Conservation (phyloP, 345 rosid genomes). For the Salix koriyanagi region DNA sequence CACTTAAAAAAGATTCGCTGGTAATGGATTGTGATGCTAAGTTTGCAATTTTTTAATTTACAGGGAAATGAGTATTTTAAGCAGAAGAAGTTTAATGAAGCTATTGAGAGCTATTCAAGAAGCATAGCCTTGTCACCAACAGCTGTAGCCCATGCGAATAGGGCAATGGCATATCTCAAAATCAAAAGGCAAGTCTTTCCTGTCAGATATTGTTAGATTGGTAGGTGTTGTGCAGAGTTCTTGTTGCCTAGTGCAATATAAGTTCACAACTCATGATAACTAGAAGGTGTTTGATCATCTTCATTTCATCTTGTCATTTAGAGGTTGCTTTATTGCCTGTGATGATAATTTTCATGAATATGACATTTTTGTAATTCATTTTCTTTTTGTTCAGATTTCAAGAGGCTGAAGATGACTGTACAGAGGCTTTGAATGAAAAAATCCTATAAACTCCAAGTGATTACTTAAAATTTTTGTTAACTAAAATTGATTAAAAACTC, state of each 20-base stretch:
- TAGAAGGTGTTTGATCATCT: background rate
- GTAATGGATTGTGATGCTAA: slow-evolving; percentile 1
- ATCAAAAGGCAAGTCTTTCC: slow-evolving; percentile 48
- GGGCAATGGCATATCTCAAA: slow-evolving; percentile 93
- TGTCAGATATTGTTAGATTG: background rate
- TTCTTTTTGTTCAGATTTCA: slow-evolving; percentile 42
- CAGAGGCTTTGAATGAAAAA: slow-evolving; percentile 66
- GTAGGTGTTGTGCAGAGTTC: background rate
- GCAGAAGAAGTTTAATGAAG: slow-evolving; percentile 77
- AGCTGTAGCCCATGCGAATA: slow-evolving; percentile 80
- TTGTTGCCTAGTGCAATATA: background rate
- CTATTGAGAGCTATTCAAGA: slow-evolving; percentile 82
- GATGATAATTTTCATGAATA: background rate
- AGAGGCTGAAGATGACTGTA: slow-evolving; percentile 88
- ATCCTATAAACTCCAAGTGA: no score
- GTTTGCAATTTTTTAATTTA: background rate
- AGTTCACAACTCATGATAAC: background rate
- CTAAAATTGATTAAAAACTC: no score
- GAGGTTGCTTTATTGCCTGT: background rate
- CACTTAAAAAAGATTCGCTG: background rate
- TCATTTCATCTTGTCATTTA: background rate
- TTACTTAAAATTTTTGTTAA: no score
- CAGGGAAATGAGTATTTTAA: slow-evolving; percentile 88
- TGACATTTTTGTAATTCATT: background rate
- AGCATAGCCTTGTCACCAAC: slow-evolving; percentile 85